Evolutionary conservation across 805 yeast species (phyloP), one percentile per base, ranked within the genome.

Genomic region (Lipomyces mesembrius): DNA sequence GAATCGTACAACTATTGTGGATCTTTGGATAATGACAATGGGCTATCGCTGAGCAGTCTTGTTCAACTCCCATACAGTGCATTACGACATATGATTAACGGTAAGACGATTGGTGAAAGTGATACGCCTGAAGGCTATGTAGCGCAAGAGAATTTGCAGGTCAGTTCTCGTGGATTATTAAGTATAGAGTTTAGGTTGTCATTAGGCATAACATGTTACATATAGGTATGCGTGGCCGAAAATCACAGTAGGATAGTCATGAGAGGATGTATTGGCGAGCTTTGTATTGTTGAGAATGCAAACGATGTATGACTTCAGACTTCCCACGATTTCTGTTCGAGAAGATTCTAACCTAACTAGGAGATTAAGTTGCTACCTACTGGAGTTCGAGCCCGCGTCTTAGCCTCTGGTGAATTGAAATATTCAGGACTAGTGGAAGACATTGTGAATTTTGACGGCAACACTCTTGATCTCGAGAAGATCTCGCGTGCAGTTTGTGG

Each of bases 361-460:
- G 64, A 43, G 25, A 8, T 43, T 6, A 43, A 43, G 20, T 43
- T 8, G 14, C 57, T n/a, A 72, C 71, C 20, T 34, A 72, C 73
- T 2, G 73, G 74, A 9, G 74, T 72, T 46, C 46, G 62, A 17
- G 74, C 63, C 5, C 62, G 65, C 9, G 64, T 71, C 70, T 61
- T 70, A 2, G 34, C 53, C 8, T 60, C 60, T 49, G 72, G 73
- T 12, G 39, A 46, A 25, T 56, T 72, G 9, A 72, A 71, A 34
- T 71, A 71, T 46, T 22, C 59, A 52, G 74, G 73, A 5, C 60
- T 72, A 3, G 63, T 59, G 53, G 70, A 72, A 39, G 72, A 71
- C 12, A 67, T 71, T 54, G 71, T 71, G 53, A 72, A 67, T 52
- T 58, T 72, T 2, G 62, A 73, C 12, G 74, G 74, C 22, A 63